These are phyloP conservation scores for Coniochaeta hoffmannii DNA, from an alignment of 2,329 filamentous ascomycete species.

Conservation along the genomic window DNA sequence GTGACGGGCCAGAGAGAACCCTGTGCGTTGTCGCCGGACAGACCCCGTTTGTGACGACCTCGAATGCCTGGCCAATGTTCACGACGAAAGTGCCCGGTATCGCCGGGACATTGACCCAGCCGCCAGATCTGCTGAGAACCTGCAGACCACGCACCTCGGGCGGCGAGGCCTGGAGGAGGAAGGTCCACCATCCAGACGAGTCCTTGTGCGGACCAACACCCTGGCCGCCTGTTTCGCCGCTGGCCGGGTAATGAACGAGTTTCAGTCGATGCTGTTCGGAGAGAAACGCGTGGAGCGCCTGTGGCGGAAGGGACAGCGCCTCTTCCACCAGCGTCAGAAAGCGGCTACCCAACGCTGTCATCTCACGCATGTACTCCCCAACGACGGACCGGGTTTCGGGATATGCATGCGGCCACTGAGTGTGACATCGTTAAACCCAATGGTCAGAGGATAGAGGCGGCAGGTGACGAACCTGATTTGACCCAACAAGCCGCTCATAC, in stretches of 20 bases:
- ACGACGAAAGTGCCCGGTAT: constrained; percentile 45
- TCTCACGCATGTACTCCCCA: constrained; percentile 40
- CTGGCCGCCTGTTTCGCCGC: constrained; percentile 24
- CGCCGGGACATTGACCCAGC: constrained; percentile 42
- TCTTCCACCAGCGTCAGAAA: constrained; percentile 51
- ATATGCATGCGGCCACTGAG: constrained; percentile 34
- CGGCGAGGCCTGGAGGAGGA: constrained; percentile 51
- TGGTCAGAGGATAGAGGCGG: neutral
- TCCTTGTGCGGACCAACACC: constrained; percentile 57
- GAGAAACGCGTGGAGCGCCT: constrained; percentile 44
- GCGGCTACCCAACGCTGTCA: constrained; percentile 41
- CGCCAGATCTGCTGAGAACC: constrained; percentile 37
- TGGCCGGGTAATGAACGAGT: constrained; percentile 43
- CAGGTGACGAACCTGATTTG: constrained; percentile 33
- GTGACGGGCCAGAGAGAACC: constrained; percentile 25
- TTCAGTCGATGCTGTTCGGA: constrained; percentile 53
- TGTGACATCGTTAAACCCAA: neutral
- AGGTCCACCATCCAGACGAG: constrained; percentile 58
- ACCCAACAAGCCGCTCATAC: constrained; percentile 36
- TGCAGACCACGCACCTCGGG: constrained; percentile 41
- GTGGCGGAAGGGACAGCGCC: constrained; percentile 40
- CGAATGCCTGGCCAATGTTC: constrained; percentile 51
- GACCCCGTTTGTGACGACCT: constrained; percentile 45
- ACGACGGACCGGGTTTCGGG: constrained; percentile 28
- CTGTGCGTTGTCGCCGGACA: constrained; percentile 45